Conservation (phyloP, 495 filamentous ascomycete species). For the Paragyromitra xinjiangensis region DNA sequence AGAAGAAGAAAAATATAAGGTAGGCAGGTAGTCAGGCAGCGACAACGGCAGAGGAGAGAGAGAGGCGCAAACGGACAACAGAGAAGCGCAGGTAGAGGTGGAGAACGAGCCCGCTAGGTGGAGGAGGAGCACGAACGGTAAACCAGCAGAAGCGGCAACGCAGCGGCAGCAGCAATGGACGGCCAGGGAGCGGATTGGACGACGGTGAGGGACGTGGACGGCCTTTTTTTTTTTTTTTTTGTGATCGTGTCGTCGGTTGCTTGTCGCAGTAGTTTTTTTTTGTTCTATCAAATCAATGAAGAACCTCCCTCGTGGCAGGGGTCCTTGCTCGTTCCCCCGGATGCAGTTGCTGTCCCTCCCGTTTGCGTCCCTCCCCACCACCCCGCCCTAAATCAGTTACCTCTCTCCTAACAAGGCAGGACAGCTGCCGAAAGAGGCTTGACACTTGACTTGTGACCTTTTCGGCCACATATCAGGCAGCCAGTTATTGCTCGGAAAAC, state of each 20-base stretch:
- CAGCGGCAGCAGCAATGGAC: slow-evolving; percentile 18
- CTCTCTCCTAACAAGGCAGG: slow-evolving; percentile 9
- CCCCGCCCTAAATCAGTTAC: not conserved
- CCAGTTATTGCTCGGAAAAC: not conserved
- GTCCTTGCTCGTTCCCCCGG: slow-evolving; percentile 4
- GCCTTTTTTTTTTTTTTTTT: slow-evolving; percentile 28
- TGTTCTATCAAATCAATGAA: slow-evolving; percentile 41
- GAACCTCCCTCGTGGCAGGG: slow-evolving; percentile 26
- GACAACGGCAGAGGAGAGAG: slow-evolving; percentile 39
- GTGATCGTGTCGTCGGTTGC: slow-evolving; percentile 20
- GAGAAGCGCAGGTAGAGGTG: slow-evolving; percentile 40
- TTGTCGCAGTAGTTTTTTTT: slow-evolving; percentile 40
- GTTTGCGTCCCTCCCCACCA: slow-evolving; percentile 30
- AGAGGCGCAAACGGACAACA: slow-evolving; percentile 46
- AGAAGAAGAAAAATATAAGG: slow-evolving; percentile 15
- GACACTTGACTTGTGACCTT: not conserved
- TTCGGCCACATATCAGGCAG: slow-evolving; percentile 5
- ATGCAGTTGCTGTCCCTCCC: slow-evolving; percentile 30
- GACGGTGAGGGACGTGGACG: slow-evolving; percentile 31
- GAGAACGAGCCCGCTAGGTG: slow-evolving; percentile 25
- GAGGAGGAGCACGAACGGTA: slow-evolving; percentile 32
- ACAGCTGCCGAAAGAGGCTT: slow-evolving; percentile 11
- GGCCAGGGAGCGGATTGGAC: slow-evolving; percentile 34
- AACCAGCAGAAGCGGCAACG: slow-evolving; percentile 46
- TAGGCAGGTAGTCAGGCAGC: slow-evolving; percentile 38